Percentiles rank a stretch among this genome's conserved stretches.
Evolutionary conservation across 306 rosid species (phyloP).

Genomic region (Citrullus mucosospermus): DNA sequence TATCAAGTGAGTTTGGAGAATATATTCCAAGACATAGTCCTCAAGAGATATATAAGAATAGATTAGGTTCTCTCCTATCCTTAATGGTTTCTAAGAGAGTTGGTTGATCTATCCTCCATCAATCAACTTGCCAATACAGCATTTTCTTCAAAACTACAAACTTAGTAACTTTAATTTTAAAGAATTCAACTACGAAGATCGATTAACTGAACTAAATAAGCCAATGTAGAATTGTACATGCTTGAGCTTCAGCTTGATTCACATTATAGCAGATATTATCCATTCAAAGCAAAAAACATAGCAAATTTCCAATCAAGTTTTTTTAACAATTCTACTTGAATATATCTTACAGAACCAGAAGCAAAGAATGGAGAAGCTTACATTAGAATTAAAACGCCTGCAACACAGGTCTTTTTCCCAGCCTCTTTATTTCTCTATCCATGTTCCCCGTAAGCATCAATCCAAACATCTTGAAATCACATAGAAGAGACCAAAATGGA

Average conservation of each 20-base stretch:
- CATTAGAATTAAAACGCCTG: slow-evolving; percentile 38
- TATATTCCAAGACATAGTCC: neutral
- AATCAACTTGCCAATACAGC: neutral
- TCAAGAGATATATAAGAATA: neutral
- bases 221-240: neutral
- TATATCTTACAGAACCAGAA: neutral
- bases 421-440: slow-evolving; percentile 98
- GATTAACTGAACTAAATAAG: neutral
- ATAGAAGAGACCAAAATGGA: slow-evolving; percentile 81
- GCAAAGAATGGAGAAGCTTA: neutral
- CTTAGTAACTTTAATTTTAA: neutral
- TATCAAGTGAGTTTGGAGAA: neutral
- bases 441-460: slow-evolving; percentile 83
- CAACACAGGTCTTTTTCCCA: slow-evolving; percentile 86
- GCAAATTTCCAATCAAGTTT: neutral
- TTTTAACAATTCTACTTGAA: neutral
- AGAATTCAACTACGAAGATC: neutral
- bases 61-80: neutral
- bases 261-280: neutral
- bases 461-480: slow-evolving; percentile 88
- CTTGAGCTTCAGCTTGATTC: neutral
- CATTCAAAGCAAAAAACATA: neutral
- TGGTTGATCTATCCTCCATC: neutral
- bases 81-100: neutral
- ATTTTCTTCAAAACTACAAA: neutral